These are phyloP conservation scores for Elaeis guineensis DNA, from an alignment of 176 grass and related monocot species.

Conservation along the genomic window DNA sequence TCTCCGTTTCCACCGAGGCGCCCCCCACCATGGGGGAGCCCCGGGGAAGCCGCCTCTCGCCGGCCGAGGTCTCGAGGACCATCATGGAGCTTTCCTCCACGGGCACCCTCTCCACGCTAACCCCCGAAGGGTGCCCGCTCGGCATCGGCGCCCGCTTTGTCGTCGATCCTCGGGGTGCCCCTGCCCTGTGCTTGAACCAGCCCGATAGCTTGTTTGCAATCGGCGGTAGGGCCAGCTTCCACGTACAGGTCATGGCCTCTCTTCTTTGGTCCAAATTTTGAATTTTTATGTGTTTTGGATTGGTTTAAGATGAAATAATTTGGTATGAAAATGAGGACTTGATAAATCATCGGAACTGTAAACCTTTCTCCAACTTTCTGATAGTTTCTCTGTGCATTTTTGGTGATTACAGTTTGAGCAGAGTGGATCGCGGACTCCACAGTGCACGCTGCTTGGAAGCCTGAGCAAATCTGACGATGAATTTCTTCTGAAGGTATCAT, in stretches of 20 bases:
- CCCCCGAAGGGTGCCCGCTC: constrained; percentile 64
- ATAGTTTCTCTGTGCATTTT: constrained; percentile 11
- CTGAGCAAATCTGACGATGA: constrained; percentile 61
- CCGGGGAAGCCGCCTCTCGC: constrained; percentile 24
- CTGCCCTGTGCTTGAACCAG: constrained; percentile 54
- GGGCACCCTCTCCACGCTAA: constrained; percentile 53
- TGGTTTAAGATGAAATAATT: background rate
- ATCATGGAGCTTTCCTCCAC: constrained; percentile 69
- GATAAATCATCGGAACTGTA: no score
- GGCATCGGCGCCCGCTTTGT: constrained; percentile 76
- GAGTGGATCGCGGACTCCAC: constrained; percentile 79
- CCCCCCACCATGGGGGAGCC: background rate
- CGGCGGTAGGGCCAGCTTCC: constrained; percentile 59
- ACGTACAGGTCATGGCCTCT: constrained; percentile 46
- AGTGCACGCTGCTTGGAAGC: constrained; percentile 74
- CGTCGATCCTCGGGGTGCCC: constrained; percentile 46
- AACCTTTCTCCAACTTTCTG: background rate
- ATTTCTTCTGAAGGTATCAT: constrained; percentile 54
- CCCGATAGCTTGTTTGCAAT: constrained; percentile 21
- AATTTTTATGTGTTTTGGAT: constrained; percentile 6
- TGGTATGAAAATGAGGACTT: background rate
- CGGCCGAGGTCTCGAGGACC: constrained; percentile 74
- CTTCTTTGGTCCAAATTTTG: constrained; percentile 1
- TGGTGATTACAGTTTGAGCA: constrained; percentile 56
- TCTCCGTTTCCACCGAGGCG: constrained; percentile 24